A percentile compares a stretch with the other conserved stretches of the same genome.
Conservation (phyloP, 352 stramenopile species). For the Hyaloperonospora arabidopsidis region DNA sequence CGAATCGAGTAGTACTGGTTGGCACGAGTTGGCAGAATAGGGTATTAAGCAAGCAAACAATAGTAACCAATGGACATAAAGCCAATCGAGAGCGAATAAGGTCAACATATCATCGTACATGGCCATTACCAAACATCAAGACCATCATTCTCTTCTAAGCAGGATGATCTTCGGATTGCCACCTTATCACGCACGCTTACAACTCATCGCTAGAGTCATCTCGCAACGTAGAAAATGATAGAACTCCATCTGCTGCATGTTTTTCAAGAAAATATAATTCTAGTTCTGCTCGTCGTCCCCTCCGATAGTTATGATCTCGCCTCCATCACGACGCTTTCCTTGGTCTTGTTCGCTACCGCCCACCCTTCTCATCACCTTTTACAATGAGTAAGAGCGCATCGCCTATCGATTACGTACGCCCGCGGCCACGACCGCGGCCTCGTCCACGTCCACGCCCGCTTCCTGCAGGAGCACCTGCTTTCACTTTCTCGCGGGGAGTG, state of each 20-base stretch:
- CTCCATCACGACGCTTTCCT: constrained; percentile 5
- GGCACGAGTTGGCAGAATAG: constrained; percentile 5
- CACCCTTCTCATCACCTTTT: constrained; percentile 1
- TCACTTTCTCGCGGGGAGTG: constrained; percentile 92
- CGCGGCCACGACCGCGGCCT: constrained; percentile 62
- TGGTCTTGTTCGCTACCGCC: constrained; percentile 7
- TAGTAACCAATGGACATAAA: too few species aligned
- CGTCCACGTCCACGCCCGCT: constrained; percentile 73
- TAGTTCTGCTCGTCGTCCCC: constrained; percentile 9
- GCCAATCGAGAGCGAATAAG: too few species aligned
- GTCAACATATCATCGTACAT: too few species aligned
- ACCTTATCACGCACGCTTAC: too few species aligned
- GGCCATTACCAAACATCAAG: too few species aligned
- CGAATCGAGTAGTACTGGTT: constrained; percentile 18
- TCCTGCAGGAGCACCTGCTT: constrained; percentile 48
- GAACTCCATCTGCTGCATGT: constrained; percentile 16
- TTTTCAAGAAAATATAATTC: constrained; percentile 15
- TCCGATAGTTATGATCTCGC: constrained; percentile 11
- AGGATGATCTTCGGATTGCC: too few species aligned
- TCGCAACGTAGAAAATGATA: constrained; percentile 35
- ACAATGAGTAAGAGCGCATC: constrained; percentile 6
- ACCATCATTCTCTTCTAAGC: too few species aligned
- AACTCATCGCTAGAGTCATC: constrained; percentile 11
- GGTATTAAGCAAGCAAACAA: too few species aligned
- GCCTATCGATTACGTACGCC: constrained; percentile 36